phyloP scores from a whole-genome alignment of 2,329 filamentous ascomycete genomes.

The Fusarium hostae region DNA sequence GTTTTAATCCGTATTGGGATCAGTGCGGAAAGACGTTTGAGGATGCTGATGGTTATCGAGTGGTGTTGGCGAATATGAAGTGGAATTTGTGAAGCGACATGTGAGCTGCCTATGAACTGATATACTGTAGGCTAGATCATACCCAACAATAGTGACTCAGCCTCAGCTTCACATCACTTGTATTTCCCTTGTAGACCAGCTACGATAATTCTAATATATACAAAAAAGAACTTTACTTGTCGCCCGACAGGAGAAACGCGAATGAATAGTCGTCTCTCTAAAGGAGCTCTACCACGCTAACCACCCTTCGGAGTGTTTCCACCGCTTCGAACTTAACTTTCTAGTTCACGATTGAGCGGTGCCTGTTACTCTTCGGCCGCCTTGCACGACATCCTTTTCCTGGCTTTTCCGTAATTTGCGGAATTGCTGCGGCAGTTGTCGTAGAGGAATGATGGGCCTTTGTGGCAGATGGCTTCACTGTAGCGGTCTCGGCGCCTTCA shows the following conservation, averaged over 20 bases:
- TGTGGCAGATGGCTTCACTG: not conserved
- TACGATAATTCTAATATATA: not conserved
- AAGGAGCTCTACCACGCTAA: too few species aligned
- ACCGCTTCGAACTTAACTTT: too few species aligned
- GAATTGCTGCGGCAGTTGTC: too few species aligned
- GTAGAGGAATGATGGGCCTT: not conserved
- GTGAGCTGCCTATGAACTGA: rapidly evolving
- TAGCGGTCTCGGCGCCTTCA: not conserved
- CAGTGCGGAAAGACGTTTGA: not conserved
- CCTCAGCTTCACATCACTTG: not conserved
- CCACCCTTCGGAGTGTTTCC: too few species aligned
- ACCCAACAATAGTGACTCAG: rapidly evolving
- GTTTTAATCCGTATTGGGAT: slow-evolving; percentile 1
- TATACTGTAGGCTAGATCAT: rapidly evolving
- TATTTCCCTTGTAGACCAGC: not conserved
- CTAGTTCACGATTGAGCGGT: not conserved
- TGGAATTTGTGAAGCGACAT: not conserved
- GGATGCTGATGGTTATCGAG: not conserved
- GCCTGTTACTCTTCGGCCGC: not conserved
- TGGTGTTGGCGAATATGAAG: not conserved
- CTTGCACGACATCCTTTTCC: not conserved
- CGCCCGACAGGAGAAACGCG: too few species aligned
- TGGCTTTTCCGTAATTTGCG: not conserved
- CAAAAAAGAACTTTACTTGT: not conserved
- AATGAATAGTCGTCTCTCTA: too few species aligned